A percentile compares a stretch with the other conserved stretches of the same genome.
These are phyloP conservation scores for Zoysia pacifica DNA, from an alignment of 176 grass and related monocot species.

Conservation along the genomic window DNA sequence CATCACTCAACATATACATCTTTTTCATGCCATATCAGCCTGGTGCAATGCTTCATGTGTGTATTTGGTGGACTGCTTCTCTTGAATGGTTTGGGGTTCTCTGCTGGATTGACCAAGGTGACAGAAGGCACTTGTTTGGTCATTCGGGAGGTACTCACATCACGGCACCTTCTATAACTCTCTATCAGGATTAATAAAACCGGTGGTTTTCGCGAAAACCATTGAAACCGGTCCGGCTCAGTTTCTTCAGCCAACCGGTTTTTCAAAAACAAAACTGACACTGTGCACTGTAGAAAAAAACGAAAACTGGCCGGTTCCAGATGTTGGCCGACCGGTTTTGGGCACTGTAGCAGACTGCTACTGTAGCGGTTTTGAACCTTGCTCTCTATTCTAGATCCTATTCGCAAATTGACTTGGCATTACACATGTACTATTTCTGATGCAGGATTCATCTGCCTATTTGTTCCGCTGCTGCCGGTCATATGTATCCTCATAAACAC, in stretches of 20 bases:
- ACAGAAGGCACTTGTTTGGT: slow-evolving; percentile 66
- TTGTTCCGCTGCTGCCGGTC: slow-evolving; percentile 64
- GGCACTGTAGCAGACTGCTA: too few species aligned
- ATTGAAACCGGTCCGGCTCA: too few species aligned
- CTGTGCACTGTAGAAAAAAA: too few species aligned
- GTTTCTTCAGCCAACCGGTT: too few species aligned
- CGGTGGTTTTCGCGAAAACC: too few species aligned
- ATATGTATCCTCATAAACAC: slow-evolving; percentile 80
- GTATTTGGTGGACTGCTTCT: slow-evolving; percentile 60
- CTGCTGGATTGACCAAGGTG: slow-evolving; percentile 77
- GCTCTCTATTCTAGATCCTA: not conserved
- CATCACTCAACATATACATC: not conserved
- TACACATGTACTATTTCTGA: not conserved
- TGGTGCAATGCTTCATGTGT: slow-evolving; percentile 41
- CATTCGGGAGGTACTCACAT: slow-evolving; percentile 65
- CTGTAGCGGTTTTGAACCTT: too few species aligned
- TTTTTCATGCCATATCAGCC: slow-evolving; percentile 23
- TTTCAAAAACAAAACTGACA: too few species aligned
- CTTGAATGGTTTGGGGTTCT: slow-evolving; percentile 51
- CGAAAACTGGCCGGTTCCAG: too few species aligned
- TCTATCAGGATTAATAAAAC: too few species aligned
- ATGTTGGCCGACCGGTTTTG: too few species aligned
- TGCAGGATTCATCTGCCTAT: slow-evolving; percentile 77
- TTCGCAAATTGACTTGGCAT: not conserved
- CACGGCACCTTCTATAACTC: not conserved